Base-by-base conservation (phyloP, 2,329 filamentous ascomycete species). In the Clathrospora elynae region DNA sequence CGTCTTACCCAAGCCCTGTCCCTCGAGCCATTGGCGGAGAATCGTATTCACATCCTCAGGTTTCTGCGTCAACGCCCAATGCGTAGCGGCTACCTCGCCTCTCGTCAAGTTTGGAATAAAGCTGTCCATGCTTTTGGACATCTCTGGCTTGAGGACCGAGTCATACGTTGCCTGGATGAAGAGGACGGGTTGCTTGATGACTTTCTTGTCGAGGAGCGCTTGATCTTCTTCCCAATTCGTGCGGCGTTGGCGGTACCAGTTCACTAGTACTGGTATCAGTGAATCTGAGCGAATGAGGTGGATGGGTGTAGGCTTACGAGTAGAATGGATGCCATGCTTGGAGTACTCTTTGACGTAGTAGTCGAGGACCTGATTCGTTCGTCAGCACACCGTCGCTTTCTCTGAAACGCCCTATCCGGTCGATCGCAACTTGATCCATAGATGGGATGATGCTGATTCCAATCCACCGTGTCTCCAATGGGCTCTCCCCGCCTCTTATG, bases 51-150 rank as follows among this genome's bases (percentile, higher is more conserved):
- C 81, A 57, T 86, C 81, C 14, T 77, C 80, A 0, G 86, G 78
- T 51, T 80, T 81, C 75, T 96, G 82, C 75, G 83, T 85, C 64
- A 95, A 72, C 31, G 86, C 88, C 92, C 92, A 97, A 71, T 97
- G 93, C 12, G 78, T 75, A 0, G 86, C 79, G 23, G 84, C 71
- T 40, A 96, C 85, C 65, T 87, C 81, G 6, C 73, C 78, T 47
- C 78, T 76, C 6, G 81, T 86, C 61, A 95, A 70, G 32, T 82
- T 78, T 2, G 81, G 79, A 46, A 92, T 82, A 50, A 75, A 73
- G 52, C 77, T 74, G 13, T 84, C 84, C 89, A 96, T 96, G 0
- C 81, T 80, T 16, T 70, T 72, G 1, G 86, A 80, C 80, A 96
- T 81, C 25, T 77, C 73, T 1, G 88, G 84, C 42, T 85, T 86